Conservation (phyloP, 176 grass and related monocot genomes). For the Bothriochloa decipiens region DNA sequence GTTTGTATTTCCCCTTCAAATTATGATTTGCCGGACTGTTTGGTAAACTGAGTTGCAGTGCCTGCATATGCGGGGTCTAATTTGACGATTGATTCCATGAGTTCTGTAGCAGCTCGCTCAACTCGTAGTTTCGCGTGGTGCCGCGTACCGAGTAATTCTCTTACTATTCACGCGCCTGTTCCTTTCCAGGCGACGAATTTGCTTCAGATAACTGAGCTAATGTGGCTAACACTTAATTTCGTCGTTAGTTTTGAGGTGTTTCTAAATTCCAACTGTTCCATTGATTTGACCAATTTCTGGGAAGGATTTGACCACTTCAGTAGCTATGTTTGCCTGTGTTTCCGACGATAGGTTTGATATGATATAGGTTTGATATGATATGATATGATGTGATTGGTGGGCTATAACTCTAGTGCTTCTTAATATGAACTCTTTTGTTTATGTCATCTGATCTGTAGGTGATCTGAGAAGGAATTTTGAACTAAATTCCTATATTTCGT, state of each 20-base stretch:
- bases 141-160: slow-evolving; percentile 17
- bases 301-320: slow-evolving; percentile 39
- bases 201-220: slow-evolving; percentile 17
- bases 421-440: slow-evolving; percentile 23
- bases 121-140: not conserved
- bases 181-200: not conserved
- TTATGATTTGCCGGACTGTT: slow-evolving; percentile 23
- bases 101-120: slow-evolving; percentile 1
- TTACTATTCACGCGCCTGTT: not conserved
- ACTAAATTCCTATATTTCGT: slow-evolving; percentile 8
- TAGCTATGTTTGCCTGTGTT: not conserved
- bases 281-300: slow-evolving; percentile 29
- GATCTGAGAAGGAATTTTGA: slow-evolving; percentile 34
- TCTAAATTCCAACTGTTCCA: slow-evolving; percentile 24
- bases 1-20: slow-evolving; percentile 1
- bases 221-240: not conserved
- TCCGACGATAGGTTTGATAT: slow-evolving; percentile 19
- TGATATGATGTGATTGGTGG: slow-evolving; percentile 11
- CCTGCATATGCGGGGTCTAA: not conserved
- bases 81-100: slow-evolving; percentile 16
- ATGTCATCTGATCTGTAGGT: slow-evolving; percentile 21
- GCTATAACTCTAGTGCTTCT: slow-evolving; percentile 14
- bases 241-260: slow-evolving; percentile 16
- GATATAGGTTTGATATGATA: slow-evolving; percentile 20
- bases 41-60: slow-evolving; percentile 1